These are phyloP conservation scores for Globisporangium ultimum DNA, from an alignment of 352 stramenopile species.

Conservation along the genomic window DNA sequence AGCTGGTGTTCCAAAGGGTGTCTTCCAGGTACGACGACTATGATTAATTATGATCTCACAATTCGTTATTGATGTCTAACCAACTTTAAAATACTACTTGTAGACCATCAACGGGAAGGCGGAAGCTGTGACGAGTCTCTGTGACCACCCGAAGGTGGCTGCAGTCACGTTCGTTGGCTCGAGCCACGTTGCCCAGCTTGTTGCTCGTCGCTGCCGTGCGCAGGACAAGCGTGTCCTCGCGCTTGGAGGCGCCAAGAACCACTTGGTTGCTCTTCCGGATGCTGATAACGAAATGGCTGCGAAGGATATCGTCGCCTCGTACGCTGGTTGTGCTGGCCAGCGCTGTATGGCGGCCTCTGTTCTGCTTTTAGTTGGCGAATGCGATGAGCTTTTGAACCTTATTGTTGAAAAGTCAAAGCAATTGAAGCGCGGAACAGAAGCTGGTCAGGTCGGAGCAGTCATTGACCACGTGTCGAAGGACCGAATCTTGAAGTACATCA, in stretches of 20 bases:
- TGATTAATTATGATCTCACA: neutral
- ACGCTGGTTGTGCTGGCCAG: conserved; percentile 95
- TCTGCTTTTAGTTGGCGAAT: conserved; percentile 88
- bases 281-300: conserved; percentile 90
- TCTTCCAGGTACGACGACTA: conserved; percentile 79
- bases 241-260: conserved; percentile 97
- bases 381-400: conserved; percentile 69
- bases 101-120: conserved; percentile 93
- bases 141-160: conserved; percentile 87
- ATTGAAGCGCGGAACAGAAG: conserved; percentile 85
- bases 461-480: conserved; percentile 91
- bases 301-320: conserved; percentile 95
- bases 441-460: conserved; percentile 93
- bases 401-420: conserved; percentile 87
- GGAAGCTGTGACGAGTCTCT: conserved; percentile 89
- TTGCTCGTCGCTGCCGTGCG: conserved; percentile 86
- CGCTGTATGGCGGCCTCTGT: conserved; percentile 97
- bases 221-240: conserved; percentile 95
- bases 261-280: conserved; percentile 94
- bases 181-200: conserved; percentile 90
- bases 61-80: neutral
- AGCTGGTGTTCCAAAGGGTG: conserved; percentile 91
- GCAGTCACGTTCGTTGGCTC: conserved; percentile 96
- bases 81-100: neutral
- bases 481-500: conserved; percentile 94